phyloP scores from a whole-genome alignment of 2,329 filamentous ascomycete species.

The Incumbomyces lentus region DNA sequence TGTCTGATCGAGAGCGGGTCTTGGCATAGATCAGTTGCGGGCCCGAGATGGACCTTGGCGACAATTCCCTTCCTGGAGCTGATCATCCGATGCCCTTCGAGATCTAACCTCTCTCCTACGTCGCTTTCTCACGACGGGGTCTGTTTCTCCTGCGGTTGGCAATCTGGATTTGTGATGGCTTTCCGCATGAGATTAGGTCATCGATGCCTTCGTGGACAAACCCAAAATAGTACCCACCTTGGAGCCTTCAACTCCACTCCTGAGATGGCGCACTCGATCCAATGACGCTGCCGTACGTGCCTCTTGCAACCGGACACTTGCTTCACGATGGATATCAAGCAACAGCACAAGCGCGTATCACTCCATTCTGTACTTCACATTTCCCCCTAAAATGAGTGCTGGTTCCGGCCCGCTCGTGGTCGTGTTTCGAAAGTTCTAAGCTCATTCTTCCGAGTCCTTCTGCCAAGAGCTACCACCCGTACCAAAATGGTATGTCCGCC shows the following conservation, averaged over 20 bases:
- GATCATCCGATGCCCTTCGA: neutral
- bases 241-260: neutral
- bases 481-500: neutral
- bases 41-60: neutral
- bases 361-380: neutral
- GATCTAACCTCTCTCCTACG: no score
- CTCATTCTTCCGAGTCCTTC: neutral
- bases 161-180: no score
- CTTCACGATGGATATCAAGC: neutral
- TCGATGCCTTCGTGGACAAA: neutral
- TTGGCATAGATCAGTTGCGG: neutral
- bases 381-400: neutral
- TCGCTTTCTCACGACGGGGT: no score
- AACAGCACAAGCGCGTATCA: neutral
- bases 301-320: neutral
- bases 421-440: neutral
- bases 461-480: neutral
- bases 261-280: neutral
- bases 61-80: neutral
- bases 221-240: neutral
- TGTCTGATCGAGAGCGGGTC: neutral
- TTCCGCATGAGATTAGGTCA: no score
- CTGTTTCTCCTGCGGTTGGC: no score
- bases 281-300: neutral
- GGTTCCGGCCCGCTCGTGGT: neutral